Percentiles rank a stretch among this genome's conserved stretches.
Evolutionary conservation across 169 alveolate genomes (phyloP).

Genomic region (Plasmodium coatneyi): DNA sequence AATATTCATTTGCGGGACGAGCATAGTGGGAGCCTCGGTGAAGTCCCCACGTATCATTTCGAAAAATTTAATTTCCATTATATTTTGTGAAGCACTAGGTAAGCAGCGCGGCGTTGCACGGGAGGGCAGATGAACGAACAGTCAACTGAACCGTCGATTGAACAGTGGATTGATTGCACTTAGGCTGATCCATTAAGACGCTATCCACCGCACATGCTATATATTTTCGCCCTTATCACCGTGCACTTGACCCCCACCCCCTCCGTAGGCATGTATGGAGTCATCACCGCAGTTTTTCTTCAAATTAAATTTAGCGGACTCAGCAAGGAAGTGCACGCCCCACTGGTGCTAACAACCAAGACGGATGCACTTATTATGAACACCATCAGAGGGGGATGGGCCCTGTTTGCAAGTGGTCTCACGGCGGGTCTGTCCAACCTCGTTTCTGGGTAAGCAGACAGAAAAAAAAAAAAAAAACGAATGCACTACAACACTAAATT

Average conservation of each 20-base stretch:
- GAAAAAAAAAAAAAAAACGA: conserved; percentile 3
- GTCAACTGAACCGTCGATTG: conserved; percentile 84
- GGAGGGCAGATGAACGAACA: conserved; percentile 46
- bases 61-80: conserved; percentile 97
- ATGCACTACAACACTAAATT: background rate
- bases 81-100: conserved; percentile 99
- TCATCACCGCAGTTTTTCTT: conserved; percentile 82
- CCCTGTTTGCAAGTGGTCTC: conserved; percentile 97
- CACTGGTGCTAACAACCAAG: conserved; percentile 76
- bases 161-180: background rate
- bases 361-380: conserved; percentile 73
- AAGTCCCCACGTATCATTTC: conserved; percentile 99
- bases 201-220: background rate
- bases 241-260: background rate
- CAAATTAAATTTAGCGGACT: conserved; percentile 76
- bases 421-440: conserved; percentile 99
- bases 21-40: conserved; percentile 98
- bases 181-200: background rate
- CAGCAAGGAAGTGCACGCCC: conserved; percentile 80
- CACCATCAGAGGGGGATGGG: conserved; percentile 93
- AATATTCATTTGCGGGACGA: conserved; percentile 97
- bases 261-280: conserved; percentile 81
- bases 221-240: background rate
- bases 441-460: conserved; percentile 94
- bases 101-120: conserved; percentile 93